A percentile compares a stretch with the other conserved stretches of the same genome.
phyloP scores from a whole-genome alignment of 495 filamentous ascomycete species.

The Penicillium herquei region DNA sequence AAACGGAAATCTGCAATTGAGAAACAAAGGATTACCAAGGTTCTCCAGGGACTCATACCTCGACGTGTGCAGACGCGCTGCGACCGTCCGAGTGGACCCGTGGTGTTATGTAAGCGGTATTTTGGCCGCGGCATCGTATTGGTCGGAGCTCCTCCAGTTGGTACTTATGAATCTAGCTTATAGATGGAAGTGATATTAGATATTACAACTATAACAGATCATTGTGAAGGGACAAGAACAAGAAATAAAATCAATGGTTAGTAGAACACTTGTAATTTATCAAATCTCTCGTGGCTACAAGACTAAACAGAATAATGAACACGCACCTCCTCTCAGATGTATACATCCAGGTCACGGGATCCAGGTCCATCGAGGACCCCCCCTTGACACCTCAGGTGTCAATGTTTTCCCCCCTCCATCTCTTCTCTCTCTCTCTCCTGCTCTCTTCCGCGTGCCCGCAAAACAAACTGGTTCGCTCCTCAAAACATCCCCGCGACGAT shows the following conservation, averaged over 20 bases:
- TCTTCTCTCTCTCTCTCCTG: background rate
- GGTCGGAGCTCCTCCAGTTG: background rate
- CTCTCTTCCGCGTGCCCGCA: constrained; percentile 24
- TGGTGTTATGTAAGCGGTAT: constrained; percentile 27
- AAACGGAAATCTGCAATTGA: background rate
- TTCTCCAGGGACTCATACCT: constrained; percentile 13
- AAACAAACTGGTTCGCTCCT: constrained; percentile 11
- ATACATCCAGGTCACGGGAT: too few species aligned
- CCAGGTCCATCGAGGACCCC: too few species aligned
- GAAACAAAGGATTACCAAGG: background rate
- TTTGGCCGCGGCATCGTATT: constrained; percentile 3
- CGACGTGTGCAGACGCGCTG: constrained; percentile 29
- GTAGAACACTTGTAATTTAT: too few species aligned
- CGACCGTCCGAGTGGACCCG: constrained; percentile 18
- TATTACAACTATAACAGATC: too few species aligned
- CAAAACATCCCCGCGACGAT: background rate
- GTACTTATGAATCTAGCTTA: too few species aligned
- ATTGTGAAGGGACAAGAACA: too few species aligned
- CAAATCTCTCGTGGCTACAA: too few species aligned
- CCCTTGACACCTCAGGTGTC: constrained; percentile 15
- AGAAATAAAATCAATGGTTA: too few species aligned
- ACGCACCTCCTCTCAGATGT: too few species aligned
- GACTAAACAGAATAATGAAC: too few species aligned
- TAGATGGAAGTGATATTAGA: too few species aligned
- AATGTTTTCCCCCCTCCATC: constrained; percentile 12